phyloP scores from a whole-genome alignment of 371 early-diverging fungal species.

The Lichtheimia ramosa region DNA sequence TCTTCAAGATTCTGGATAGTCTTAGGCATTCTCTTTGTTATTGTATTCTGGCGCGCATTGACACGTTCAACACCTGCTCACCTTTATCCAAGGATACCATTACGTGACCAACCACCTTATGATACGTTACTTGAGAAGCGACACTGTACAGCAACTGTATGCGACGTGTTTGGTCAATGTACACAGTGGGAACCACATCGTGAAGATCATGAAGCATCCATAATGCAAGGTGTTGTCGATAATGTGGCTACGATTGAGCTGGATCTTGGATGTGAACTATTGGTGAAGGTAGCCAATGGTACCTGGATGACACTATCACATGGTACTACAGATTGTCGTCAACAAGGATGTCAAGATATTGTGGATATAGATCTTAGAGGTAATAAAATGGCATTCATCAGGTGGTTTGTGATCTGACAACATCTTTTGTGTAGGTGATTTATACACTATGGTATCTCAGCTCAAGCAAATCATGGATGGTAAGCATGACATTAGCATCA shows the following conservation, averaged over 20 bases:
- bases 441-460: slow-evolving; percentile 30
- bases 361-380: slow-evolving; percentile 30
- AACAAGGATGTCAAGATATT: slow-evolving; percentile 27
- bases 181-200: slow-evolving; percentile 9
- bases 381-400: not conserved
- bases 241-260: slow-evolving; percentile 29
- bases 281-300: slow-evolving; percentile 16
- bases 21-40: not conserved
- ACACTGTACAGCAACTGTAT: slow-evolving; percentile 15
- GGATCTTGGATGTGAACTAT: slow-evolving; percentile 32
- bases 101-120: slow-evolving; percentile 15
- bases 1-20: not conserved
- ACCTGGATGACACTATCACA: slow-evolving; percentile 29
- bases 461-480: slow-evolving; percentile 26
- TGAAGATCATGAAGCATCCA: slow-evolving; percentile 1
- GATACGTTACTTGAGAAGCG: slow-evolving; percentile 4
- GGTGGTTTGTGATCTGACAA: not conserved
- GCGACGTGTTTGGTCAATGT: slow-evolving; percentile 6
- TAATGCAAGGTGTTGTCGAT: not conserved
- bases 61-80: not conserved
- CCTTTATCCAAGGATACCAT: not conserved
- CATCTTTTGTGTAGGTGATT: slow-evolving; percentile 12
- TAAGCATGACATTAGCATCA: slow-evolving; percentile 6
- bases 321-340: slow-evolving; percentile 25
- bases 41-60: slow-evolving; percentile 1